Evolutionary conservation across 805 yeast genomes (phyloP), one percentile per base, ranked within the genome.

Genomic region (Debaryomyces tyrocola): DNA sequence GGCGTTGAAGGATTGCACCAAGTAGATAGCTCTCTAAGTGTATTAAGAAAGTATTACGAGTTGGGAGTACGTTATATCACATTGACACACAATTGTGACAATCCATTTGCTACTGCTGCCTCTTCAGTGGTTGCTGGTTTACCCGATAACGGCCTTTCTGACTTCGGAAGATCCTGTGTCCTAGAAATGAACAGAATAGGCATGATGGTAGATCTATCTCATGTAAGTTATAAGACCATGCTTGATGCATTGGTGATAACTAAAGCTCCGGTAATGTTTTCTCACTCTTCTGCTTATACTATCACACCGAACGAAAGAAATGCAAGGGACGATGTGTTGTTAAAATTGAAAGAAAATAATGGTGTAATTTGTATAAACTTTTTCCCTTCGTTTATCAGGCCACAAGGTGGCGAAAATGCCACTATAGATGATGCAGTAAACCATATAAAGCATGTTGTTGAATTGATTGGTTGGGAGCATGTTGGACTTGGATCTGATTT

Each of bases 81-180:
- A 0, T 56, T 79, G 43, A 78, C 83, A 0, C 83, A 78, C 48
- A 78, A 78, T 54, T 77, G 83, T 59, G 82, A 78, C 51, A 79
- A 79, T 49, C 82, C 83, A 4, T 79, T 77, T 59, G 82, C 83
- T 2, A 77, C 81, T 11, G 79, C 83, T 10, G 82, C 82, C 6
- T 66, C 77, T 4, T 67, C 79, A 0, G 67, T 72, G 4, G 52
- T 75, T 14, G 79, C 68, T 15, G 82, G 82, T 1, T 61, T 64
- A 35, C 67, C 63, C 6, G 83, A 77, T 51, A 48, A 55, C 10
- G 83, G 82, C 0, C 56, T 78, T 41, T 62, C 77, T 15, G 59
- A 60, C 0, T 70, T 49, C 45, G 83, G 82, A 11, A 55, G 41
- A 4, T 63, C 64, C 14, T 72, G 78, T 50, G 57, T 77, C 34